Percentiles rank a stretch among this genome's conserved stretches.
These are phyloP conservation scores for Penicillium macrosclerotiorum DNA, from an alignment of 495 filamentous ascomycete species.

Conservation along the genomic window DNA sequence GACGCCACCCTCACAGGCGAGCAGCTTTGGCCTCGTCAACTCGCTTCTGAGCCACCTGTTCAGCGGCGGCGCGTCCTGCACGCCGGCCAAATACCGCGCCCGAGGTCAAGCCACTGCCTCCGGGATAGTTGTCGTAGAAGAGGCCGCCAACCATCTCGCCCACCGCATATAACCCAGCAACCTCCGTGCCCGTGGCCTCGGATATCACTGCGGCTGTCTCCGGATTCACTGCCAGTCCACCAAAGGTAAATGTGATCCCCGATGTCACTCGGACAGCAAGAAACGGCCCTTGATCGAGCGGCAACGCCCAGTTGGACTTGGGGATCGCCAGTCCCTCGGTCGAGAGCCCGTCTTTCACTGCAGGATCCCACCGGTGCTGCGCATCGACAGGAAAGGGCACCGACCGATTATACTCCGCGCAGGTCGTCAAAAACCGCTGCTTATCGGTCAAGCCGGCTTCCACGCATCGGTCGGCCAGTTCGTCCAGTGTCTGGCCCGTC, in stretches of 20 bases:
- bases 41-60: no score
- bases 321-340: constrained; percentile 43
- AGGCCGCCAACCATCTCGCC: constrained; percentile 65
- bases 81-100: constrained; percentile 56
- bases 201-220: constrained; percentile 47
- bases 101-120: constrained; percentile 60
- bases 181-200: constrained; percentile 32
- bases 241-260: constrained; percentile 67
- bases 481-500: constrained; percentile 43
- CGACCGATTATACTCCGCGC: constrained; percentile 54
- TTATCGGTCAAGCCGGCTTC: constrained; percentile 40
- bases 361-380: constrained; percentile 49
- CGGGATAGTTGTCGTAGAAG: constrained; percentile 64
- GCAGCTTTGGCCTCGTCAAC: no score
- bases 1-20: no score
- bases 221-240: constrained; percentile 53
- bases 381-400: constrained; percentile 22
- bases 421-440: constrained; percentile 42
- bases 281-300: constrained; percentile 54
- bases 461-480: constrained; percentile 49
- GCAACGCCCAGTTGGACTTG: constrained; percentile 65
- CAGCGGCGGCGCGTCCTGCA: constrained; percentile 43
- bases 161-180: constrained; percentile 53
- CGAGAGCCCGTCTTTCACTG: constrained; percentile 53
- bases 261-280: constrained; percentile 57